Conservation (phyloP, 331 rosid genomes). For the Stylosanthes scabra region DNA sequence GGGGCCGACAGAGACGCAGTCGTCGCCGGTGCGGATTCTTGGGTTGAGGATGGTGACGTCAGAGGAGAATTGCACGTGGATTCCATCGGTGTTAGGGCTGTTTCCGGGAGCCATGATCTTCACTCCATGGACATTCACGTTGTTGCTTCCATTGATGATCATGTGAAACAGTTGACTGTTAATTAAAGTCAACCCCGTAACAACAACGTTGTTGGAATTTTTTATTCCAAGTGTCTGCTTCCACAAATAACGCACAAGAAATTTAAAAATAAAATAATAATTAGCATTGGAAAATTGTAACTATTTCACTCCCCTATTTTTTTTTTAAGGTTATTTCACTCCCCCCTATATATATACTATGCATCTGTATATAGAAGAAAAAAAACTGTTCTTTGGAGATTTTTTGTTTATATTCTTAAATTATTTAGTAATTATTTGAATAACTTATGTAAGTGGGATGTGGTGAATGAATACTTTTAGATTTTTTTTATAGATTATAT, state of each 20-base stretch:
- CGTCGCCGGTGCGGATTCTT: slow-evolving; percentile 62
- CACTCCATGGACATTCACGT: slow-evolving; percentile 46
- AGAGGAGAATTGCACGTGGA: slow-evolving; percentile 46
- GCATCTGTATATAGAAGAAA: no score
- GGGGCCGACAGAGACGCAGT: slow-evolving; percentile 65
- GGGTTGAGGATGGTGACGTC: slow-evolving; percentile 50
- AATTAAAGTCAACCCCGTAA: slow-evolving; percentile 39
- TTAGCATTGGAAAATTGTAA: no score
- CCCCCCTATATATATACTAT: no score
- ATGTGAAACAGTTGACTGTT: slow-evolving; percentile 64
- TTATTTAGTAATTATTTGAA: no score
- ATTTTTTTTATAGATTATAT: no score
- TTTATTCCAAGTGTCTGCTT: slow-evolving; percentile 54
- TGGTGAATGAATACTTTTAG: no score
- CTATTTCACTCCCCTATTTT: no score
- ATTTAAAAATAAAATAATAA: no score
- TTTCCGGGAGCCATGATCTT: slow-evolving; percentile 30
- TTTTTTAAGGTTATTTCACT: no score
- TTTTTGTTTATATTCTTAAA: no score
- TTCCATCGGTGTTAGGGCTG: slow-evolving; percentile 58
- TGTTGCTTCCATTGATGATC: slow-evolving; percentile 46
- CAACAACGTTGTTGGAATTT: slow-evolving; percentile 45
- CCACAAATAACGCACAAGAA: slow-evolving; percentile 3
- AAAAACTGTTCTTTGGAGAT: no score
- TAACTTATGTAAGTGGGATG: no score